Evolutionary conservation across 2,329 filamentous ascomycete species (phyloP).

Genomic region (Penicillium sp.): DNA sequence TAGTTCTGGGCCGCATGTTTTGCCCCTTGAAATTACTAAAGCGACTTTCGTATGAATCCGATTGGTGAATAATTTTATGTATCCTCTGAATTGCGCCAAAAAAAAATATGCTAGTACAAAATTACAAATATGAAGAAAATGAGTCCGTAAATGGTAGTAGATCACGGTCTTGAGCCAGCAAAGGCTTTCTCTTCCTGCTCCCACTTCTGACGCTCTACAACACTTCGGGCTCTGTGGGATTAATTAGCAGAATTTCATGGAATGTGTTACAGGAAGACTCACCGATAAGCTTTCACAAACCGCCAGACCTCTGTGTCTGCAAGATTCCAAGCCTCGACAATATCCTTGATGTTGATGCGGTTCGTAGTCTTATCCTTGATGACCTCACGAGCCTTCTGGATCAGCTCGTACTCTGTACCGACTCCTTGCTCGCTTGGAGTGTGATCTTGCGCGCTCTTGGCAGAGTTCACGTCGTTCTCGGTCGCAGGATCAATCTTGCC

Average conservation of each 20-base stretch:
- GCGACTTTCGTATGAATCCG: background rate
- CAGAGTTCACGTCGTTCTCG: slow-evolving; percentile 30
- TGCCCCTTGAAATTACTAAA: slow-evolving; percentile 4
- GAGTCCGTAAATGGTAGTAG: slow-evolving; percentile 5
- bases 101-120: slow-evolving; percentile 2
- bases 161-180: slow-evolving; percentile 45
- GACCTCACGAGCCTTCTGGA: slow-evolving; percentile 51
- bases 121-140: slow-evolving; percentile 15
- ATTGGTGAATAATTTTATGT: slow-evolving; percentile 6
- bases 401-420: slow-evolving; percentile 47
- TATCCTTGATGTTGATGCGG: slow-evolving; percentile 42
- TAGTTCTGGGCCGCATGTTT: slow-evolving; percentile 2
- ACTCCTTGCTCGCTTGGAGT: slow-evolving; percentile 42
- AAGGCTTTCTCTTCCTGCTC: slow-evolving; percentile 60
- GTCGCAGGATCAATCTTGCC: slow-evolving; percentile 41
- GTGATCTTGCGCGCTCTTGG: slow-evolving; percentile 34
- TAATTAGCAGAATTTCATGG: slow-evolving; percentile 7
- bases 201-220: slow-evolving; percentile 59
- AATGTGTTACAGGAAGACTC: slow-evolving; percentile 15
- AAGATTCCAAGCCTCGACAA: slow-evolving; percentile 56
- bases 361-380: slow-evolving; percentile 42
- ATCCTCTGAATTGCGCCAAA: slow-evolving; percentile 15
- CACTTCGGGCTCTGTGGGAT: slow-evolving; percentile 49
- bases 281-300: slow-evolving; percentile 60
- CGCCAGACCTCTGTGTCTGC: slow-evolving; percentile 65